Percentiles rank a stretch among this genome's conserved stretches.
phyloP scores from a whole-genome alignment of 75 land plant genomes.

The Adiantum capillusveneris region DNA sequence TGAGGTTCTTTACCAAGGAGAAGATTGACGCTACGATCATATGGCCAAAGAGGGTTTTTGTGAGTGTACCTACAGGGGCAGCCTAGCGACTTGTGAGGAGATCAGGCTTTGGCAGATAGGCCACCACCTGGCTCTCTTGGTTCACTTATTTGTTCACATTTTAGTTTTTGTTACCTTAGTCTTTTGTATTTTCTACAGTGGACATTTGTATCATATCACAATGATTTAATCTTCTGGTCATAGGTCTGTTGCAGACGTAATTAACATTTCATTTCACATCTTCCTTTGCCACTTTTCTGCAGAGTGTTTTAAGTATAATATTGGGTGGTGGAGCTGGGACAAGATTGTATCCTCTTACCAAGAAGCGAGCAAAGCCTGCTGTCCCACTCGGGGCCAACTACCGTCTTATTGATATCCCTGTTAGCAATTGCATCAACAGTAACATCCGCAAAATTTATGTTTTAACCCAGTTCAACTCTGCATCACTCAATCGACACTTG shows the following conservation, averaged over 20 bases:
- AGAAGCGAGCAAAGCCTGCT: constrained; percentile 75
- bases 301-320: constrained; percentile 64
- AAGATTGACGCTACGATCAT: too few species aligned
- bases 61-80: too few species aligned
- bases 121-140: too few species aligned
- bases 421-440: constrained; percentile 91
- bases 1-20: too few species aligned
- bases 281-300: constrained; percentile 1
- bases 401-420: constrained; percentile 68
- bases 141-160: too few species aligned
- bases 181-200: neutral
- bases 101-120: too few species aligned
- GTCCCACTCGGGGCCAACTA: constrained; percentile 79
- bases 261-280: neutral
- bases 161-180: neutral
- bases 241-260: neutral
- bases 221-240: neutral
- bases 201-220: too few species aligned
- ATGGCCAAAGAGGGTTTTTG: too few species aligned
- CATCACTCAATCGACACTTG: constrained; percentile 82
- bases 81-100: too few species aligned
- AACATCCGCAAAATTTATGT: constrained; percentile 80
- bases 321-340: constrained; percentile 84
- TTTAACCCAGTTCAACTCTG: constrained; percentile 81
- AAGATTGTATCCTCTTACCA: constrained; percentile 71